Conservation (phyloP, 495 filamentous ascomycete genomes). For the Lophiotrema nucula region DNA sequence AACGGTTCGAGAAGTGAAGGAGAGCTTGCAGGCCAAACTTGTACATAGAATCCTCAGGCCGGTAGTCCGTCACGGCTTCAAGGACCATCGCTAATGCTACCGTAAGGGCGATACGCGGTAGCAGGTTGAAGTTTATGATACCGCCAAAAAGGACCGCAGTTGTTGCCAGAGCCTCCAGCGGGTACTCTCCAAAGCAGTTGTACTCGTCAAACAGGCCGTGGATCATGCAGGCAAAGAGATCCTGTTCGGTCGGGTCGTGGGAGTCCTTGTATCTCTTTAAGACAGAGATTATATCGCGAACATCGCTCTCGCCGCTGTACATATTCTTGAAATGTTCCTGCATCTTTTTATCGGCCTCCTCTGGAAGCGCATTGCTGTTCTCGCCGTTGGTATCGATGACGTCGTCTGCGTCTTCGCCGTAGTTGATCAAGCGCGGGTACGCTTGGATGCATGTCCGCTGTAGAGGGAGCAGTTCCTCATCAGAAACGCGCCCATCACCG, state of each 20-base stretch:
- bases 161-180: conserved; percentile 86
- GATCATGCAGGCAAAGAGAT: conserved; percentile 97
- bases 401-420: conserved; percentile 86
- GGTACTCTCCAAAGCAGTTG: conserved; percentile 89
- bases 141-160: conserved; percentile 96
- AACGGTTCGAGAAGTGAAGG: conserved; percentile 73
- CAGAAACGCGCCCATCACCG: conserved; percentile 52
- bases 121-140: conserved; percentile 88
- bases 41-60: conserved; percentile 83
- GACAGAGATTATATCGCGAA: conserved; percentile 74
- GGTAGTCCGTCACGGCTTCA: conserved; percentile 83
- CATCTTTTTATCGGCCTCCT: conserved; percentile 84
- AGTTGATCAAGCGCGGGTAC: conserved; percentile 95
- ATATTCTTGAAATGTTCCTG: conserved; percentile 94
- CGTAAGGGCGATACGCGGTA: conserved; percentile 84
- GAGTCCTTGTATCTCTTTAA: conserved; percentile 85
- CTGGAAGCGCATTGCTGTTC: conserved; percentile 72
- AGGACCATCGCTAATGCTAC: conserved; percentile 94
- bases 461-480: conserved; percentile 60
- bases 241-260: conserved; percentile 76
- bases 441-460: conserved; percentile 86
- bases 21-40: conserved; percentile 98
- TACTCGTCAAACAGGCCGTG: conserved; percentile 98
- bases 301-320: conserved; percentile 83
- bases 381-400: conserved; percentile 82